Conservation (phyloP, 495 filamentous ascomycete genomes). For the Daldinia vernicosa region DNA sequence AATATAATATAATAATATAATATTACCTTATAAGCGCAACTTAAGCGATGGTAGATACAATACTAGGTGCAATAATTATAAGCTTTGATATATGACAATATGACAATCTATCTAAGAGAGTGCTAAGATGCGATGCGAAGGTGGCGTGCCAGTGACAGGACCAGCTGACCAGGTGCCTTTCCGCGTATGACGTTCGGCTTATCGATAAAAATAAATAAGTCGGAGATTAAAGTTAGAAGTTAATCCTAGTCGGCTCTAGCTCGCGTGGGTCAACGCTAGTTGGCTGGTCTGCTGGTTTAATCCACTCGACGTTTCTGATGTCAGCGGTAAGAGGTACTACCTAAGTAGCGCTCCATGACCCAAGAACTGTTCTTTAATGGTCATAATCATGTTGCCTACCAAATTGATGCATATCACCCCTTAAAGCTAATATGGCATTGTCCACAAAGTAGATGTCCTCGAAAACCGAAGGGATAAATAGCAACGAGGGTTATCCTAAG, state of each 20-base stretch:
- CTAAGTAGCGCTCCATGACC: conserved; percentile 8
- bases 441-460: not conserved
- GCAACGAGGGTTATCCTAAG: not conserved
- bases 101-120: no score
- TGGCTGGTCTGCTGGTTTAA: not conserved
- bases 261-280: not conserved
- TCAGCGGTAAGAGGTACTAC: conserved; percentile 12
- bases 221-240: conserved; percentile 8
- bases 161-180: not conserved
- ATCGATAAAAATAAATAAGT: conserved; percentile 30
- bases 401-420: conserved; percentile 5
- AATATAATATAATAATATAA: conserved; percentile 7
- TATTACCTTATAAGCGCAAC: not conserved
- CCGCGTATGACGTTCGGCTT: conserved; percentile 31
- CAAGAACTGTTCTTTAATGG: conserved; percentile 2
- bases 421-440: not conserved
- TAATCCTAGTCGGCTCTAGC: conserved; percentile 2
- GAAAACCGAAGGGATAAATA: not conserved
- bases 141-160: conserved; percentile 1
- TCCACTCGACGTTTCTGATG: conserved; percentile 31
- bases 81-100: not conserved
- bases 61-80: not conserved
- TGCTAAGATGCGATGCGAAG: not conserved
- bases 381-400: conserved; percentile 3
- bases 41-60: not conserved